phyloP scores from a whole-genome alignment of 805 yeast species.

The Saturnispora mendoncae region DNA sequence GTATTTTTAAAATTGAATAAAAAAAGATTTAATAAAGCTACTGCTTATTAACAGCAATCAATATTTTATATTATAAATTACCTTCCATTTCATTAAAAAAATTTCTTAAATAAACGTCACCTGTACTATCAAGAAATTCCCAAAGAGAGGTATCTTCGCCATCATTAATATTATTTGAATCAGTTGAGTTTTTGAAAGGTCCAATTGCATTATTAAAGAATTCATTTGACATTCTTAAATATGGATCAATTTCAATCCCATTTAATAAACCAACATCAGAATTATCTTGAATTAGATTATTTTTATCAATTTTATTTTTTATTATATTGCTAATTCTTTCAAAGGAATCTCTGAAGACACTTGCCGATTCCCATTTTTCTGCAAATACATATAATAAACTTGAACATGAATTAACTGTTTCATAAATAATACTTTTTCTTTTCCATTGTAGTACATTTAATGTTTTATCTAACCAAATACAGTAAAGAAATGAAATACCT shows the following conservation, averaged over 20 bases:
- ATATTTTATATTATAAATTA: constrained; percentile 7
- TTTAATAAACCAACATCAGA: constrained; percentile 12
- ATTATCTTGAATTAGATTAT: neutral
- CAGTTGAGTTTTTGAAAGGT: constrained; percentile 3
- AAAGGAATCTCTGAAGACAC: constrained; percentile 24
- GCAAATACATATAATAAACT: constrained; percentile 25
- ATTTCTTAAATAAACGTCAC: constrained; percentile 25
- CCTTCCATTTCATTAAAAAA: constrained; percentile 26
- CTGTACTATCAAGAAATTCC: constrained; percentile 27
- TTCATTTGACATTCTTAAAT: constrained; percentile 5
- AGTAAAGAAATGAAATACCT: constrained; percentile 27
- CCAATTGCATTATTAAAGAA: neutral
- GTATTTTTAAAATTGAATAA: neutral
- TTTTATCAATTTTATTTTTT: constrained; percentile 4
- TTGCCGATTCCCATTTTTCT: constrained; percentile 24
- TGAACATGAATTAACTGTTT: constrained; percentile 26
- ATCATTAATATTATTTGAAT: constrained; percentile 4
- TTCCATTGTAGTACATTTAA: constrained; percentile 22
- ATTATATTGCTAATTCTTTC: constrained; percentile 21
- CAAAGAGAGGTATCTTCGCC: constrained; percentile 17
- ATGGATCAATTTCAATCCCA: constrained; percentile 15
- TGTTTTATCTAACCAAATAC: constrained; percentile 26
- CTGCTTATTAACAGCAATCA: neutral
- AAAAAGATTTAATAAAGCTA: neutral
- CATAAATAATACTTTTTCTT: constrained; percentile 21